phyloP scores from a whole-genome alignment of 2,329 filamentous ascomycete genomes.

The Diaporthe eres region DNA sequence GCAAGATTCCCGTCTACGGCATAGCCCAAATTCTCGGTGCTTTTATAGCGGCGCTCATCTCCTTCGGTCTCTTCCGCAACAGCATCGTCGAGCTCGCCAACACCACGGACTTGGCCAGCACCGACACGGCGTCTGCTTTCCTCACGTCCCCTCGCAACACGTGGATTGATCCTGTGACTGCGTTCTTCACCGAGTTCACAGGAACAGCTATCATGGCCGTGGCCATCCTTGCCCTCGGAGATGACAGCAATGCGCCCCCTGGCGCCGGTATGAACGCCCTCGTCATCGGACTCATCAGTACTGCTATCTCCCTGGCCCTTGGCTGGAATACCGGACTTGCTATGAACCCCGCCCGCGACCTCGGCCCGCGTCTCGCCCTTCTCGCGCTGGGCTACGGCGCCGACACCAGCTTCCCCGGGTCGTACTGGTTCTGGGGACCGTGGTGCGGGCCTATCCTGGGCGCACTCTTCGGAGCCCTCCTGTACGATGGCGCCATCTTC shows the following conservation, averaged over 20 bases:
- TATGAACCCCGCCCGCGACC: conserved; percentile 64
- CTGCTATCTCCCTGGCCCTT: conserved; percentile 55
- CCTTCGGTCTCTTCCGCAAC: conserved; percentile 59
- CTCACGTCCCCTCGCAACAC: conserved; percentile 58
- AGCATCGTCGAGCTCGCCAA: conserved; percentile 49
- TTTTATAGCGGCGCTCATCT: conserved; percentile 62
- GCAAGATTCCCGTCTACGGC: conserved; percentile 64
- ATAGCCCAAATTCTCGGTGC: conserved; percentile 66
- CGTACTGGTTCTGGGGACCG: conserved; percentile 62
- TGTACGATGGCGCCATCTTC: conserved; percentile 67
- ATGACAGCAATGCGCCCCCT: conserved; percentile 61
- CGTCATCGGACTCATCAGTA: conserved; percentile 60
- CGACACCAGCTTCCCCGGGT: conserved; percentile 54
- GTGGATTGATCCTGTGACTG: conserved; percentile 54
- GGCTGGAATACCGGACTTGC: conserved; percentile 62
- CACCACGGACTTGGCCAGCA: conserved; percentile 43
- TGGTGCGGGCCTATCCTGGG: conserved; percentile 56
- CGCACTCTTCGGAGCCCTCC: conserved; percentile 58
- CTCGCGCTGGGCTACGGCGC: conserved; percentile 59
- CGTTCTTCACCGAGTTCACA: conserved; percentile 63
- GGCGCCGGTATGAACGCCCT: conserved; percentile 66
- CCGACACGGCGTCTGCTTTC: conserved; percentile 55
- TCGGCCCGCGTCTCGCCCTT: conserved; percentile 62
- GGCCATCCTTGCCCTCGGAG: conserved; percentile 60
- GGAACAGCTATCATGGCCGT: conserved; percentile 57